Evolutionary conservation across 2,329 filamentous ascomycete genomes (phyloP).

Genomic region (Graphilbum fragrans): DNA sequence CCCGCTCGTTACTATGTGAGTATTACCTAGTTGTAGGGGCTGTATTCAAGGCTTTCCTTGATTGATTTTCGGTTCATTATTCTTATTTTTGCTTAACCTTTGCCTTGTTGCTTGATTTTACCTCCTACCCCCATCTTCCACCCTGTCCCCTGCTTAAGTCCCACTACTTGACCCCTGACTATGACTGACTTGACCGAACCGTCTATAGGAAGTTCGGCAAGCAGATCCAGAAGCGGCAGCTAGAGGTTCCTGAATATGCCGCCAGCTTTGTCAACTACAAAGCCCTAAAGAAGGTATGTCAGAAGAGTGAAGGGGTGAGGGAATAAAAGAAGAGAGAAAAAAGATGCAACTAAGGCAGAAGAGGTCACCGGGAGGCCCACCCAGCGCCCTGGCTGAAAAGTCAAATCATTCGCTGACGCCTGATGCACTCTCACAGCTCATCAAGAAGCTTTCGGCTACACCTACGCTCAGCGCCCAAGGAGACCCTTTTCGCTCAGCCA

Average conservation of each 20-base stretch:
- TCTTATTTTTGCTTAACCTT: too few species aligned
- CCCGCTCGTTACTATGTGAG: conserved; percentile 22
- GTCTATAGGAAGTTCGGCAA: conserved; percentile 95
- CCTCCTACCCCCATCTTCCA: too few species aligned
- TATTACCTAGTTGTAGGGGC: too few species aligned
- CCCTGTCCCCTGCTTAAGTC: not conserved
- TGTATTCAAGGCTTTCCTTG: too few species aligned
- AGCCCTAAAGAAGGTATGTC: conserved; percentile 75
- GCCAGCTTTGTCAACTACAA: conserved; percentile 99
- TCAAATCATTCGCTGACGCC: conserved; percentile 16
- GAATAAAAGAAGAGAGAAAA: too few species aligned
- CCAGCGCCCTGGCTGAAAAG: too few species aligned
- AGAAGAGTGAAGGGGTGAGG: not conserved
- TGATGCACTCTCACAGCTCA: conserved; percentile 52
- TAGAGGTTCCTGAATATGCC: conserved; percentile 98
- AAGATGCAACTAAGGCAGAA: too few species aligned
- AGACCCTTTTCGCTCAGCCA: conserved; percentile 37
- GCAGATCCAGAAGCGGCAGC: conserved; percentile 96
- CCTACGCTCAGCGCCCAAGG: conserved; percentile 71
- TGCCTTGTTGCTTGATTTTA: too few species aligned
- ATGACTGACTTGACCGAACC: not conserved
- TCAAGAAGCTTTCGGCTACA: conserved; percentile 93
- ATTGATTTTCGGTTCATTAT: too few species aligned
- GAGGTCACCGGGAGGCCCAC: too few species aligned
- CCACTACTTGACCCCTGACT: not conserved